phyloP scores from a whole-genome alignment of 805 yeast genomes.

The Starmerella sirachaensis region DNA sequence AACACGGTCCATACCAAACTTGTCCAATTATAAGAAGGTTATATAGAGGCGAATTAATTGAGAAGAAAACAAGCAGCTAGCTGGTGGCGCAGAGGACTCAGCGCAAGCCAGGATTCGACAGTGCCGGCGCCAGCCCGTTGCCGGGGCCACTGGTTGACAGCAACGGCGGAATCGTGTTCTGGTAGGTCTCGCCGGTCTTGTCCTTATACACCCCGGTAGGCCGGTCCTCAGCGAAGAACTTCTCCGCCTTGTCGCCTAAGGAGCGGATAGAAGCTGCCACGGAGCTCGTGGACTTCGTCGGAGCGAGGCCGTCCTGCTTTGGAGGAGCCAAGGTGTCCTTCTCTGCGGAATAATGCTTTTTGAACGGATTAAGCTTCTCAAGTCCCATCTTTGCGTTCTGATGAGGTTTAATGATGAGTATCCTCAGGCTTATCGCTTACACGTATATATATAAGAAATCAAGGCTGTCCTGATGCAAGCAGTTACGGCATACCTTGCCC shows the following conservation, averaged over 20 bases:
- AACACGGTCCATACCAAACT: too few relatives aligned
- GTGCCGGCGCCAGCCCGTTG: neutral
- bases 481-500: too few relatives aligned
- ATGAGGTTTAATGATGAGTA: too few relatives aligned
- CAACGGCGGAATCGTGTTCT: constrained; percentile 1
- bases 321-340: neutral
- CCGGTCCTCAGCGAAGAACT: constrained; percentile 7
- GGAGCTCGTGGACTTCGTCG: constrained; percentile 16
- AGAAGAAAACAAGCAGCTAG: too few relatives aligned
- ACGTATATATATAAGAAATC: too few relatives aligned
- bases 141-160: constrained; percentile 2
- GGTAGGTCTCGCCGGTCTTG: constrained; percentile 2
- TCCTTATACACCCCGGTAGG: constrained; percentile 11
- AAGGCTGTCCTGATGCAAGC: too few relatives aligned
- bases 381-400: constrained; percentile 13
- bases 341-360: constrained; percentile 14
- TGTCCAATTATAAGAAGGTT: too few relatives aligned
- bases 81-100: too few relatives aligned
- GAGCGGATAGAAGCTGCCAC: constrained; percentile 16
- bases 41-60: too few relatives aligned
- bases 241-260: constrained; percentile 13
- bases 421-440: too few relatives aligned
- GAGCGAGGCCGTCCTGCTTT: constrained; percentile 9
- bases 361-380: constrained; percentile 20
- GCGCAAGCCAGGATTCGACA: constrained; percentile 4